These are phyloP conservation scores for Berberis thunbergii DNA, from an alignment of 164 flowering plant species.

Conservation along the genomic window DNA sequence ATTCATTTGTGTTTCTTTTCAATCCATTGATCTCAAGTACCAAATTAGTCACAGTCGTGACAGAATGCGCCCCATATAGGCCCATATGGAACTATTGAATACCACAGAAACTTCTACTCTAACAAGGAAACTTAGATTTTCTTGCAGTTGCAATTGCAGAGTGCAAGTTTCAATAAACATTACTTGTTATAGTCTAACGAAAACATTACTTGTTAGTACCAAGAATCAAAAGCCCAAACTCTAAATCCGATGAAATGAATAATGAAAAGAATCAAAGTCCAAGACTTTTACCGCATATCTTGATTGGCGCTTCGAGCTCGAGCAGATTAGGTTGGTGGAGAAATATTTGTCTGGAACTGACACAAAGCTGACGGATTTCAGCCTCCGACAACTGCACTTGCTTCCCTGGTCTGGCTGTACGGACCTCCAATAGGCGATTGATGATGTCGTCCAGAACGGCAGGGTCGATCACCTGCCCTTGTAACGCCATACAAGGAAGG, in stretches of 20 bases:
- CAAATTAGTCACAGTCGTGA: too few relatives aligned
- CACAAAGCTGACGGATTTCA: constrained; percentile 6
- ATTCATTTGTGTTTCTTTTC: too few relatives aligned
- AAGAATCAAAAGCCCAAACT: background rate
- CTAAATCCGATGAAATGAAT: background rate
- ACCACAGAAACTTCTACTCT: too few relatives aligned
- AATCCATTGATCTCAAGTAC: too few relatives aligned
- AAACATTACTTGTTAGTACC: too few relatives aligned
- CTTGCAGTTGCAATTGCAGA: too few relatives aligned
- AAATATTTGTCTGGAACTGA: constrained; percentile 3
- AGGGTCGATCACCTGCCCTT: constrained; percentile 35
- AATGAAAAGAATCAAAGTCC: background rate
- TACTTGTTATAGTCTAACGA: too few relatives aligned
- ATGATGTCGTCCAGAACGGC: constrained; percentile 18
- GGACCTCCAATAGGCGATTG: constrained; percentile 33
- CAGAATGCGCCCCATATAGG: too few relatives aligned
- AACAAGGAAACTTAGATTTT: too few relatives aligned
- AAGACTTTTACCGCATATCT: constrained; percentile 40
- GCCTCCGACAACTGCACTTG: constrained; percentile 35
- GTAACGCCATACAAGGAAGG: constrained; percentile 17
- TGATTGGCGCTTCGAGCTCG: constrained; percentile 54
- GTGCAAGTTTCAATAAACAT: too few relatives aligned
- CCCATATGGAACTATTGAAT: too few relatives aligned
- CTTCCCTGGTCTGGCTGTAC: constrained; percentile 34
- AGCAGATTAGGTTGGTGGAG: constrained; percentile 43